phyloP scores from a whole-genome alignment of 176 grass and related monocot genomes.

The Carex littledalei region DNA sequence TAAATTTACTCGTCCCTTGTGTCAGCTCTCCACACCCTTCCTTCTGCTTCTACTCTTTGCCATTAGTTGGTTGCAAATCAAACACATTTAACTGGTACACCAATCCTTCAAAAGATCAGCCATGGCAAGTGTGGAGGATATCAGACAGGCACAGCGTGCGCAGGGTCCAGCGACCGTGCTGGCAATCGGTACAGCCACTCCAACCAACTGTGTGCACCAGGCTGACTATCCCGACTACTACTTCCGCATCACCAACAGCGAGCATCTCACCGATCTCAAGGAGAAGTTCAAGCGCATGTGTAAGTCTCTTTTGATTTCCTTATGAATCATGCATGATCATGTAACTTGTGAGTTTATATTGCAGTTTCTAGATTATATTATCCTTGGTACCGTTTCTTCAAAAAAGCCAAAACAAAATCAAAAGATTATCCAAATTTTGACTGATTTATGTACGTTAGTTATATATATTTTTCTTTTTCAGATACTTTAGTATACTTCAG shows the following conservation, averaged over 20 bases:
- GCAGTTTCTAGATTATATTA: not conserved
- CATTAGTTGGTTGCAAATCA: not conserved
- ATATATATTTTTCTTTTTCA: not conserved
- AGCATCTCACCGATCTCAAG: conserved; percentile 85
- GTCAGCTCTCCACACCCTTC: not conserved
- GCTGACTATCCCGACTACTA: conserved; percentile 94
- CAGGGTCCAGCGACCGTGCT: conserved; percentile 69
- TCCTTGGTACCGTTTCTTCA: not conserved
- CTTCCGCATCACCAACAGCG: conserved; percentile 90
- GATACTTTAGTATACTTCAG: not conserved
- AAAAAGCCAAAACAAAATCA: not conserved
- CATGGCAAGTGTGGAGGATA: conserved; percentile 59
- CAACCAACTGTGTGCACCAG: conserved; percentile 70
- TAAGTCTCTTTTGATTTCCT: conserved; percentile 21
- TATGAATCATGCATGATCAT: not conserved
- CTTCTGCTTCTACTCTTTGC: too few relatives aligned
- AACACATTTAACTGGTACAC: not conserved
- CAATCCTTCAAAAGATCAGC: conserved; percentile 1
- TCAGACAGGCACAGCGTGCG: conserved; percentile 63
- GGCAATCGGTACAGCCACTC: conserved; percentile 83
- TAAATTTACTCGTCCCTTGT: conserved; percentile 8
- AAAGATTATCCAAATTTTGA: not conserved
- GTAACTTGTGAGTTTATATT: not conserved
- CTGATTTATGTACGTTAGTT: not conserved
- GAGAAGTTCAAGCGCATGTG: conserved; percentile 98